Conservation (phyloP, 805 yeast genomes). For the Diddensiella santjacobensis region DNA sequence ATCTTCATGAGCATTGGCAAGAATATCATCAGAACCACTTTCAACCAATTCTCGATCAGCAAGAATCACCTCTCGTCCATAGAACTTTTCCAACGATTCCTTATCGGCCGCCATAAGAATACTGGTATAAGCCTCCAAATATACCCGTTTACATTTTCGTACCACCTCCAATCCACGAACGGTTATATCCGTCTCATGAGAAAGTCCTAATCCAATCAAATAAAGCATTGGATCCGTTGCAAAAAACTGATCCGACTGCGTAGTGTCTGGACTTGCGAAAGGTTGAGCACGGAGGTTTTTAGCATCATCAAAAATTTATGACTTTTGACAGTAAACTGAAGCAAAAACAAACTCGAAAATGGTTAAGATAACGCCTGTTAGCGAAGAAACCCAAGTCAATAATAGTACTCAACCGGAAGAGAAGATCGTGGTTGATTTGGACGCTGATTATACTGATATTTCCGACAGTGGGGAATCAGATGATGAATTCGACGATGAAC, state of each 20-base stretch:
- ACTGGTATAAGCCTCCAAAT: conserved; percentile 91
- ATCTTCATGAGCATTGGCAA: conserved; percentile 69
- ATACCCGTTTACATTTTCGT: conserved; percentile 80
- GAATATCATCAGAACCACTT: conserved; percentile 76
- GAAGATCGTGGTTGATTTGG: conserved; percentile 35
- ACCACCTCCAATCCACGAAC: conserved; percentile 90
- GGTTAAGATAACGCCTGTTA: conserved; percentile 73
- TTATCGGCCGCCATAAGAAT: conserved; percentile 89
- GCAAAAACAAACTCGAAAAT: too few relatives aligned
- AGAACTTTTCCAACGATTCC: conserved; percentile 69
- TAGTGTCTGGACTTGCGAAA: not conserved
- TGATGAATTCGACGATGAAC: conserved; percentile 58
- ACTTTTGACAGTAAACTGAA: too few relatives aligned
- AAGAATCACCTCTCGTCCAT: conserved; percentile 76
- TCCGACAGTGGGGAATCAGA: conserved; percentile 50
- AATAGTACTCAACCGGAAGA: conserved; percentile 34
- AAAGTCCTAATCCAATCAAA: conserved; percentile 85
- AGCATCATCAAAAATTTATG: not conserved
- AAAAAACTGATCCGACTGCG: not conserved
- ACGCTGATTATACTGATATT: conserved; percentile 43
- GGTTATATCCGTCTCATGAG: conserved; percentile 85
- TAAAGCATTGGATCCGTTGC: conserved; percentile 60
- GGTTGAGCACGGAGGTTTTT: not conserved
- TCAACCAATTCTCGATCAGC: conserved; percentile 97
- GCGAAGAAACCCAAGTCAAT: conserved; percentile 37